Evolutionary conservation across 345 rosid genomes (phyloP).

Genomic region (Schrenkiella parvula): DNA sequence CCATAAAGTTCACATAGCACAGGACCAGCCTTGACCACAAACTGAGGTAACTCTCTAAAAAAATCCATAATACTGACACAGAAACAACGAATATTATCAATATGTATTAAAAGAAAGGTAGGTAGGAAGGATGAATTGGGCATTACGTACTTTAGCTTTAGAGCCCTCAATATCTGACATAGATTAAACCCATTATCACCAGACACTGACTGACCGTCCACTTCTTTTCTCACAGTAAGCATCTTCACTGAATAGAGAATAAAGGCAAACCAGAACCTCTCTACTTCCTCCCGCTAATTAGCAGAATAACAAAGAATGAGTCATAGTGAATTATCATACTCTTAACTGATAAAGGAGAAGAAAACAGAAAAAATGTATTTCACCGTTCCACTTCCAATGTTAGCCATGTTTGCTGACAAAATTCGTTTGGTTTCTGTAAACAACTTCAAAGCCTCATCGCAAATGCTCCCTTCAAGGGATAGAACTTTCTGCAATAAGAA

Average conservation of each 20-base stretch:
- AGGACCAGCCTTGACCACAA: constrained; percentile 78
- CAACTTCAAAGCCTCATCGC: constrained; percentile 46
- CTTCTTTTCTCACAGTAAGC: constrained; percentile 48
- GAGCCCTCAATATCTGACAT: constrained; percentile 68
- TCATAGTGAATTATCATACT: constrained; percentile 18
- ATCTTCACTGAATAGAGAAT: constrained; percentile 60
- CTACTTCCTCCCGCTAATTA: constrained; percentile 76
- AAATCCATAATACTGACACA: constrained; percentile 70
- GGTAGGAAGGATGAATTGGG: background rate
- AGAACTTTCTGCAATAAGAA: constrained; percentile 52
- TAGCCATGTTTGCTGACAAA: constrained; percentile 43
- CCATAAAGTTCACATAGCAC: constrained; percentile 59
- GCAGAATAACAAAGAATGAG: background rate
- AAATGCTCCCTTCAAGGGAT: constrained; percentile 49
- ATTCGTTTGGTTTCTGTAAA: constrained; percentile 68
- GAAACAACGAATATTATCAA: background rate
- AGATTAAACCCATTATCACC: constrained; percentile 49
- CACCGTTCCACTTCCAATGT: constrained; percentile 69
- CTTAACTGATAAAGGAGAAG: constrained; percentile 1
- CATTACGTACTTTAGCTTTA: constrained; percentile 63
- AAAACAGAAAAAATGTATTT: background rate
- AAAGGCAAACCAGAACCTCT: constrained; percentile 82
- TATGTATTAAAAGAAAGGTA: background rate
- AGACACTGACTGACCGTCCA: constrained; percentile 22
- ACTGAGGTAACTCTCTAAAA: constrained; percentile 87